Conservation (phyloP, 148 eudicot species). For the Cornus suecica region DNA sequence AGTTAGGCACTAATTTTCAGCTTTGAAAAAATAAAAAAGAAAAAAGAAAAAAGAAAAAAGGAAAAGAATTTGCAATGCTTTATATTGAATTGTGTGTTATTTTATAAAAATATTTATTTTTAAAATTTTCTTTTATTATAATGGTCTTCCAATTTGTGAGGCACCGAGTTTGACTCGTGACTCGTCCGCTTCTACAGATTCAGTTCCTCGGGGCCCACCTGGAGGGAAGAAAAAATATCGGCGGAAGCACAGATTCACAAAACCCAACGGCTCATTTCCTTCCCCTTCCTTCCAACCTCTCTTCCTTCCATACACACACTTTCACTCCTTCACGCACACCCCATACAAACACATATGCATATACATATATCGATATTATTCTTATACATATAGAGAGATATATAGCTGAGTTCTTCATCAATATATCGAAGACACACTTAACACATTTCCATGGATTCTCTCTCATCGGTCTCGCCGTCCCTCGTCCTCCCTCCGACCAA, state of each 20-base stretch:
- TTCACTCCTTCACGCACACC: constrained; percentile 14
- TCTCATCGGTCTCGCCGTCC: constrained; percentile 67
- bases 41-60: no score
- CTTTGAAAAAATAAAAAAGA: no score
- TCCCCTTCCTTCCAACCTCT: not conserved
- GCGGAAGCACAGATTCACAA: not conserved
- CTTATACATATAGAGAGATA: not conserved
- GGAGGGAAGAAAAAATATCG: not conserved
- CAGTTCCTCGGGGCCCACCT: not conserved
- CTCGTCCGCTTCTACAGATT: constrained; percentile 13
- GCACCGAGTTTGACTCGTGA: constrained; percentile 19
- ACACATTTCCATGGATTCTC: constrained; percentile 50
- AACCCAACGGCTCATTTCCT: not conserved
- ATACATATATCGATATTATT: not conserved
- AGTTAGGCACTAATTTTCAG: no score
- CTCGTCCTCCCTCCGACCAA: constrained; percentile 40
- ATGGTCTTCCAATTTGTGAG: constrained; percentile 3
- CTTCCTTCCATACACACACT: no score
- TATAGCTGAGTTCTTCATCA: not conserved
- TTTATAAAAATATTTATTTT: no score
- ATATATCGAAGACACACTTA: not conserved
- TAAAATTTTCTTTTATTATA: no score
- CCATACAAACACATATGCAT: not conserved
- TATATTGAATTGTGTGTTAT: no score
- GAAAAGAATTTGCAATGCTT: no score